A percentile compares a stretch with the other conserved stretches of the same genome.
Conservation (phyloP, 2,329 filamentous ascomycete species). For the Ophidiomyces ophidiicola region DNA sequence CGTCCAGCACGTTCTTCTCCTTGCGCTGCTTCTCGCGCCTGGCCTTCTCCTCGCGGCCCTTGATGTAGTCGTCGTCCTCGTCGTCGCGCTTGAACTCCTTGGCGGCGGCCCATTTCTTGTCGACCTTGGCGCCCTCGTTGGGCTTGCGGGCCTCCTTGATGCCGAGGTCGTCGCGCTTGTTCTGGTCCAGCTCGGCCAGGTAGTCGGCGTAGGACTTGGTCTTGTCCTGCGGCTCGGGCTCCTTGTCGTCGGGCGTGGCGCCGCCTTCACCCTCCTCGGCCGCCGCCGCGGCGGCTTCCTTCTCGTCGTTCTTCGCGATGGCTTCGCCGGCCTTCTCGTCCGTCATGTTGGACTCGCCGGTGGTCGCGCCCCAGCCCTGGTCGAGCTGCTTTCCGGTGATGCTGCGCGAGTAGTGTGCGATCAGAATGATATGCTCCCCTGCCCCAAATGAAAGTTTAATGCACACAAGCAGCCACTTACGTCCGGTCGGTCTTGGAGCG, state of each 20-base stretch:
- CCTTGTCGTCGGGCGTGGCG: constrained; percentile 21
- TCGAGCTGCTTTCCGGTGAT: constrained; percentile 44
- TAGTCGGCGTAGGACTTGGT: constrained; percentile 83
- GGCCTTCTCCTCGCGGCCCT: constrained; percentile 61
- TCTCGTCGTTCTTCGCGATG: constrained; percentile 75
- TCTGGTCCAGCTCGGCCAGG: constrained; percentile 61
- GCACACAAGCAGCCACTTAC: too few relatives aligned
- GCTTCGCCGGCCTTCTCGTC: constrained; percentile 86
- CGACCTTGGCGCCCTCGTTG: constrained; percentile 77
- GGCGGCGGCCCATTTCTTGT: constrained; percentile 88
- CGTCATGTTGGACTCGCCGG: constrained; percentile 71
- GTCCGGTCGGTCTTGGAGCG: constrained; percentile 49
- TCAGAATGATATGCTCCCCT: too few relatives aligned
- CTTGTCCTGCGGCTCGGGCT: constrained; percentile 66
- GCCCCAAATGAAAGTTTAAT: constrained; percentile 5
- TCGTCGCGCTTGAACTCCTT: constrained; percentile 49
- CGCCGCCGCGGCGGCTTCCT: constrained; percentile 45
- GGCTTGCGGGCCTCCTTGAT: constrained; percentile 66
- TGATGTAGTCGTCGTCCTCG: constrained; percentile 61
- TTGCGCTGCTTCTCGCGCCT: constrained; percentile 77
- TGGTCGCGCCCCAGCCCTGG: constrained; percentile 76
- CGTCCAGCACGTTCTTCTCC: constrained; percentile 78
- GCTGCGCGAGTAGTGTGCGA: too few relatives aligned
- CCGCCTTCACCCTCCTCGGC: constrained; percentile 34
- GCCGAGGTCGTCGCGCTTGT: constrained; percentile 57